A percentile compares a stretch with the other conserved stretches of the same genome.
Conservation (phyloP, 176 grass and related monocot species). For the Raddia distichophylla region DNA sequence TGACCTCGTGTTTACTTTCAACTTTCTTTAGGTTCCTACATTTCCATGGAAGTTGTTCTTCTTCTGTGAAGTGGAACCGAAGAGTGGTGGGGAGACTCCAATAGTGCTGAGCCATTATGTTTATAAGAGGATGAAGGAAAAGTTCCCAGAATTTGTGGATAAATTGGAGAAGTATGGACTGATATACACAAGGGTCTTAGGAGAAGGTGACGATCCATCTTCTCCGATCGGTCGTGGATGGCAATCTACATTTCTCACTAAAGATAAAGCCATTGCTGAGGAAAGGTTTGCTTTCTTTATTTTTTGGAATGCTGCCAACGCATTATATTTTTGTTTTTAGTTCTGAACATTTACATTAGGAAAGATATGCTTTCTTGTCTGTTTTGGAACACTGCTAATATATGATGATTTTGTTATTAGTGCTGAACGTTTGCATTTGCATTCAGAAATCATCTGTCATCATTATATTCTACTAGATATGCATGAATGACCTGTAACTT, state of each 20-base stretch:
- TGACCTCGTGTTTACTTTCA: neutral
- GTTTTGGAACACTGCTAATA: neutral
- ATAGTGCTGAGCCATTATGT: slow-evolving; percentile 80
- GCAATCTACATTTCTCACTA: slow-evolving; percentile 90
- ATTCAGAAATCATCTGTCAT: neutral
- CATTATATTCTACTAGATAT: neutral
- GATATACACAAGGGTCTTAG: slow-evolving; percentile 78
- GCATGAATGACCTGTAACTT: neutral
- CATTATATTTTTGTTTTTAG: neutral
- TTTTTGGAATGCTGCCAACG: neutral
- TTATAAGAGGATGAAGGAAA: slow-evolving; percentile 75
- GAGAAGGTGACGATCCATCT: slow-evolving; percentile 87
- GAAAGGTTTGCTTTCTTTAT: slow-evolving; percentile 56
- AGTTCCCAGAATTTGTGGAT: slow-evolving; percentile 72
- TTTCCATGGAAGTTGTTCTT: slow-evolving; percentile 92
- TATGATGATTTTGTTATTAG: neutral
- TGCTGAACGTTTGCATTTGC: neutral
- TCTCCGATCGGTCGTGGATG: slow-evolving; percentile 95
- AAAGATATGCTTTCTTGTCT: too few species aligned
- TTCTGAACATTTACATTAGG: neutral
- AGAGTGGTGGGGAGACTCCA: slow-evolving; percentile 76
- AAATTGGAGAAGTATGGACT: slow-evolving; percentile 75
- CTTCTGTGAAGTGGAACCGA: slow-evolving; percentile 86
- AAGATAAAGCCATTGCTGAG: slow-evolving; percentile 67
- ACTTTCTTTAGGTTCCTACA: slow-evolving; percentile 62